Base-by-base conservation (phyloP, 139 green algal species). In the Helicosporidium sp. region DNA sequence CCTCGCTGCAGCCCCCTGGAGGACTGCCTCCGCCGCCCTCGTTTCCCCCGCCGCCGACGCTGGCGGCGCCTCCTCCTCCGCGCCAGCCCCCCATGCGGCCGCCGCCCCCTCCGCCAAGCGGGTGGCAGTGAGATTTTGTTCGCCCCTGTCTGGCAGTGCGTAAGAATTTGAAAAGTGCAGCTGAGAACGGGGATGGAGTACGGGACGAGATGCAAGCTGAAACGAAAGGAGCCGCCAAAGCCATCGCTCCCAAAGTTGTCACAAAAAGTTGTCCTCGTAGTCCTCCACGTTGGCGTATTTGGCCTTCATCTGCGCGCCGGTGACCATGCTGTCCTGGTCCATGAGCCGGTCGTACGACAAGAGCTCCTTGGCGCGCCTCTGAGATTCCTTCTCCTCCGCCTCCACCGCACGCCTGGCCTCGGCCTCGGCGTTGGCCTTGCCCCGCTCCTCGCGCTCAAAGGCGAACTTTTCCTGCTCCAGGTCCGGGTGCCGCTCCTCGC, bases 201-300 rank as follows among this genome's bases (percentile, higher is more conserved):
- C n/a, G n/a, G n/a, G n/a, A n/a, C n/a, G n/a, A n/a, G n/a, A n/a
- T n/a, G n/a, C n/a, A n/a, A n/a, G n/a, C n/a, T n/a, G n/a, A n/a
- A n/a, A n/a, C n/a, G n/a, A n/a, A n/a, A n/a, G n/a, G n/a, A n/a
- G n/a, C n/a, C n/a, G n/a, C n/a, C n/a, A n/a, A n/a, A n/a, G n/a
- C n/a, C n/a, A n/a, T n/a, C n/a, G n/a, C n/a, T n/a, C n/a, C n/a
- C n/a, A n/a, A n/a, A n/a, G n/a, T n/a, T n/a, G 1, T 74, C 48
- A 96, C 84, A 96, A 93, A 61, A 96, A 96, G 45, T 94, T 86
- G 8, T 95, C 87, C 55, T 97, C 87, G 25, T 79, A 73, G 17
- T 92, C 84, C 35, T 85, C 69, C 17, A 74, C 61, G 0, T 40
- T 73, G 17, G 67, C 60, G 44, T 93, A 92, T 50, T 92, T 91